A percentile compares a stretch with the other conserved stretches of the same genome.
Evolutionary conservation across 805 yeast genomes (phyloP).

Genomic region (Saccharomycopsis microspora): DNA sequence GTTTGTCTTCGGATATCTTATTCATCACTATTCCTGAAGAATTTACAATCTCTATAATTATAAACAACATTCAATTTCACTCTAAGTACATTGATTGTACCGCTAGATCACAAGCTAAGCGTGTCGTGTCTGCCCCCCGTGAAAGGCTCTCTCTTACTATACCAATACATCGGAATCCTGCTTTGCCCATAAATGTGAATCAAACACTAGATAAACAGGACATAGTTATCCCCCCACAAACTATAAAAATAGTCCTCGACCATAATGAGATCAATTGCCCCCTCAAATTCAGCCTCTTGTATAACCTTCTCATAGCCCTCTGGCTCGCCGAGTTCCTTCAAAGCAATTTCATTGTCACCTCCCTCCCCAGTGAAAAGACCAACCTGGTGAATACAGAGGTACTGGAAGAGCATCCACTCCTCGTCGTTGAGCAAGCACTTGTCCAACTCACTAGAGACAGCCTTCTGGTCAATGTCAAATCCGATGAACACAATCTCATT

Average conservation of each 20-base stretch:
- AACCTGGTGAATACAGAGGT: conserved; percentile 4
- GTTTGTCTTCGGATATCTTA: no score
- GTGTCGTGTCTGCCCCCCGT: no score
- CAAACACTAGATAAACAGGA: neutral
- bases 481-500: conserved; percentile 38
- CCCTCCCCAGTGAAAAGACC: conserved; percentile 1
- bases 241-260: conserved; percentile 6
- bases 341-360: neutral
- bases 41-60: no score
- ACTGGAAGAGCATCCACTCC: conserved; percentile 20
- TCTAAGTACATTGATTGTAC: no score
- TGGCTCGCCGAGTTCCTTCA: conserved; percentile 7
- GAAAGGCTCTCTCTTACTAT: no score
- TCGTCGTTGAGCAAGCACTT: conserved; percentile 29
- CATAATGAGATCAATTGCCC: conserved; percentile 1
- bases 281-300: conserved; percentile 2
- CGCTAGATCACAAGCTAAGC: no score
- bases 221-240: conserved; percentile 6
- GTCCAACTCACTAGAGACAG: conserved; percentile 24
- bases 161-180: no score
- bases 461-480: conserved; percentile 23
- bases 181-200: no score
- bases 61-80: no score
- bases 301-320: conserved; percentile 2
- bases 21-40: no score